Percentiles rank a stretch among this genome's conserved stretches.
These are phyloP conservation scores for Apiospora saccharicola DNA, from an alignment of 2,329 filamentous ascomycete species.

Conservation along the genomic window DNA sequence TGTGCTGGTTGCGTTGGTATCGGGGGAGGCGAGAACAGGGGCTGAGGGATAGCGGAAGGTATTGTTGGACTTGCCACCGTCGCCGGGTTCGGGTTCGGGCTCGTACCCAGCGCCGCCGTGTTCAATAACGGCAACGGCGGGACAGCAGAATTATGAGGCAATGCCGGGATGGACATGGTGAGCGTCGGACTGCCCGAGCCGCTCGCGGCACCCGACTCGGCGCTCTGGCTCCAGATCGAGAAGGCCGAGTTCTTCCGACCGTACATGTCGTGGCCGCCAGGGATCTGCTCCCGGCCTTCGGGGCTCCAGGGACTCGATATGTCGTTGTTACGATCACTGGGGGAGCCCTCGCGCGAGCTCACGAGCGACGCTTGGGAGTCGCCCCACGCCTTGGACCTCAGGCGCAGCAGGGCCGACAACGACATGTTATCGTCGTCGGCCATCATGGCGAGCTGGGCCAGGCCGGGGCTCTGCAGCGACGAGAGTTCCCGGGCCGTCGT, in stretches of 20 bases:
- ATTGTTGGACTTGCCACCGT: conserved; percentile 17
- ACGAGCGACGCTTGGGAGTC: conserved; percentile 78
- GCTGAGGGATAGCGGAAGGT: conserved; percentile 29
- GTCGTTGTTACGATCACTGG: conserved; percentile 51
- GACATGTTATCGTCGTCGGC: conserved; percentile 75
- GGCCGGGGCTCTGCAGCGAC: conserved; percentile 71
- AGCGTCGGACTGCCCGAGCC: conserved; percentile 59
- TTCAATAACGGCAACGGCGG: conserved; percentile 30
- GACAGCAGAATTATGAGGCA: conserved; percentile 34
- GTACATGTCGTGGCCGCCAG: conserved; percentile 40
- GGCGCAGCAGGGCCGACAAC: conserved; percentile 73
- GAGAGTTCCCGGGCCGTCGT: conserved; percentile 51
- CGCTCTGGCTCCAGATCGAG: conserved; percentile 52
- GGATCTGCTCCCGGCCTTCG: conserved; percentile 30
- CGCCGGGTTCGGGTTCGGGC: conserved; percentile 26
- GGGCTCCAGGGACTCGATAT: conserved; percentile 50
- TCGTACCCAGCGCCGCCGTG: conserved; percentile 31
- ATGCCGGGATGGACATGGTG: conserved; percentile 48
- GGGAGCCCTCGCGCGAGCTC: conserved; percentile 56
- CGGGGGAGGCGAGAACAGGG: conserved; percentile 37
- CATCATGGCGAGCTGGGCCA: conserved; percentile 78
- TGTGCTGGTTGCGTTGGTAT: conserved; percentile 20
- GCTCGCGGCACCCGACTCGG: conserved; percentile 55
- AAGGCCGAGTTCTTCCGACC: conserved; percentile 58
- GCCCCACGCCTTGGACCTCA: conserved; percentile 81